Evolutionary conservation across 2,329 filamentous ascomycete genomes (phyloP), one percentile per base, ranked within the genome.

Genomic region (Massarina eburnea): DNA sequence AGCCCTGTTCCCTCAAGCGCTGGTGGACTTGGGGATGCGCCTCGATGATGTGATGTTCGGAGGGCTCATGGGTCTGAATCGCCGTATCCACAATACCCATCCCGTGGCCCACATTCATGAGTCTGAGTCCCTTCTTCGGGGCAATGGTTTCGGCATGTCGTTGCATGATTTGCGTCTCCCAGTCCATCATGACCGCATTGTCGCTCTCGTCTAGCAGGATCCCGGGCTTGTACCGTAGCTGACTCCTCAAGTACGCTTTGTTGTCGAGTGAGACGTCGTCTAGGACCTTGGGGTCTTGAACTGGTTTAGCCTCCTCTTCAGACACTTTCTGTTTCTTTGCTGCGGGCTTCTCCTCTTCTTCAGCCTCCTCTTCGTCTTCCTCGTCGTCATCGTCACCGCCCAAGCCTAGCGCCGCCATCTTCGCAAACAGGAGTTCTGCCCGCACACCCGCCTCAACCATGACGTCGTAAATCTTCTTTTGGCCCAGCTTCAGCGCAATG

Each of bases 181-280:
- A 95, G 30, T 85, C 80, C 90, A 95, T 95, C 90, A 95, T 95
- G 36, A 95, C 88, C 41, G 88, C 89, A 66, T 95, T 95, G 51
- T 83, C 79, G 53, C 84, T 81, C 3, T 82, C 78, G 63, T 94
- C 89, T 6, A 94, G 78, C 2, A 94, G 80, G 19, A 68, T 69
- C 0, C 60, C 62, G 3, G 59, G 57, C 43, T 62, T 62, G 57
- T 68, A 68, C 21, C 65, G 48, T 15, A 69, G 46, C 38, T 68
- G 57, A 8, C 54, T 60, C 40, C 59, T 64, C 15, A 70, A 54
- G 35, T 69, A 70, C 19, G 71, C 70, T 43, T 68, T 71, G 58
- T 76, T 75, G 48, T 70, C 66, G 17, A 62, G 40, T 1, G 62
- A 67, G 1, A 67, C 65, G 36, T 70, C 67, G 26, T 68, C 64